Evolutionary conservation across 2,329 filamentous ascomycete species (phyloP).

Genomic region (Lecanicillium sp.): DNA sequence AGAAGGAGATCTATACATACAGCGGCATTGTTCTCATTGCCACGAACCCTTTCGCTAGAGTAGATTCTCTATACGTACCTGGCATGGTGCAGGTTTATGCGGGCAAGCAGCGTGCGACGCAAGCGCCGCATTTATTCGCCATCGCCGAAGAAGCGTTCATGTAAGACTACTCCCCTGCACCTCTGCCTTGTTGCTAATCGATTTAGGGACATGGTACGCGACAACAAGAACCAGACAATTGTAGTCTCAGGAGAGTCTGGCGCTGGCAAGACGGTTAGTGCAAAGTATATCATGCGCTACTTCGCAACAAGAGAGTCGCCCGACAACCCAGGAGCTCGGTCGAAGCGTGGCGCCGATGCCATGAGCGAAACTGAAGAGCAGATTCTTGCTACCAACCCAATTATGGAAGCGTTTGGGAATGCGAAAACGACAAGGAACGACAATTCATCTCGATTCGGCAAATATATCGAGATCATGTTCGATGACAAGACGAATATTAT

Average conservation of each 20-base stretch:
- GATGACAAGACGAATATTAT: slow-evolving; percentile 93
- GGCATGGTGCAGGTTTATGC: slow-evolving; percentile 99
- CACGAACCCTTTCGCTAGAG: slow-evolving; percentile 93
- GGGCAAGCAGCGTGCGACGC: slow-evolving; percentile 90
- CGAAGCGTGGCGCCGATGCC: slow-evolving; percentile 64
- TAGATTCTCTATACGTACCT: slow-evolving; percentile 96
- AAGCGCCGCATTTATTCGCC: slow-evolving; percentile 95
- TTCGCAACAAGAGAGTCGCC: slow-evolving; percentile 96
- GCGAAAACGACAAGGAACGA: slow-evolving; percentile 99
- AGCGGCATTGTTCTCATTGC: slow-evolving; percentile 98
- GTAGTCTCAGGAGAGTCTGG: slow-evolving; percentile 99
- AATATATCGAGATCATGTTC: slow-evolving; percentile 99
- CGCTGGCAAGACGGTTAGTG: slow-evolving; percentile 97
- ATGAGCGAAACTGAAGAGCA: slow-evolving; percentile 99
- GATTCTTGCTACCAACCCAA: slow-evolving; percentile 95
- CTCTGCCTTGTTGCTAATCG: slow-evolving; percentile 28
- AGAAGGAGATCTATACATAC: slow-evolving; percentile 99
- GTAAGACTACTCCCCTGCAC: slow-evolving; percentile 41
- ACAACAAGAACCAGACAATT: slow-evolving; percentile 93
- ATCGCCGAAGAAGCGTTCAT: slow-evolving; percentile 98
- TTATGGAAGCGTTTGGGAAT: slow-evolving; percentile 99
- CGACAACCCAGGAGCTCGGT: slow-evolving; percentile 71
- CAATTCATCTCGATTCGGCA: slow-evolving; percentile 97
- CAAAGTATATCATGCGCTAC: slow-evolving; percentile 99
- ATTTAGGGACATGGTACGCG: slow-evolving; percentile 86